Evolutionary conservation across 306 rosid species (phyloP), one percentile per base, ranked within the genome.

Genomic region (Oemleria cerasiformis): DNA sequence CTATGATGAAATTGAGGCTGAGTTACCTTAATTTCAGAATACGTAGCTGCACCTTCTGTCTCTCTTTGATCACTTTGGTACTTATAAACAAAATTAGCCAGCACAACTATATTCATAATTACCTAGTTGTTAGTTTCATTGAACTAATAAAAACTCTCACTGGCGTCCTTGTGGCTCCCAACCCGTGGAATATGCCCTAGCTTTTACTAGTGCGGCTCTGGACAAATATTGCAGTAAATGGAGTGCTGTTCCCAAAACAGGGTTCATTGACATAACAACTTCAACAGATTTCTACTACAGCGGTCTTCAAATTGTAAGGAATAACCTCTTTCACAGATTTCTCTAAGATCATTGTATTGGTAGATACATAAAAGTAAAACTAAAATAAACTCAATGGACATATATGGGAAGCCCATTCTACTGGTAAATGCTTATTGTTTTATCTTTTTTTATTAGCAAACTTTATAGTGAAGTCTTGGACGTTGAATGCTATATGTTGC

Each of bases 281-380:
- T 91, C 98, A 43, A 91, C 83, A 86, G 98, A 94, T 85, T 91
- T 88, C 82, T 94, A 94, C 79, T 94, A 94, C 79, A 94, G 98
- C 65, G 98, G 98, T 69, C 98, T 94, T 67, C 98, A 94, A 87
- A 91, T 94, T 83, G 98, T 93, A 87, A 87, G 96, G n/a, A n/a
- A n/a, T n/a, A n/a, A n/a, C n/a, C n/a, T n/a, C n/a, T n/a, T n/a
- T n/a, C n/a, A n/a, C n/a, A n/a, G n/a, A n/a, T n/a, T n/a, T n/a
- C n/a, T n/a, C n/a, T n/a, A n/a, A n/a, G n/a, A n/a, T n/a, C n/a
- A n/a, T n/a, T n/a, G n/a, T n/a, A n/a, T n/a, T n/a, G n/a, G n/a
- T n/a, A n/a, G n/a, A n/a, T n/a, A n/a, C n/a, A n/a, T n/a, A n/a
- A n/a, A n/a, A n/a, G n/a, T n/a, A n/a, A n/a, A n/a, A n/a, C n/a